Evolutionary conservation across 1,284 basidiomycete genomes (phyloP).

Genomic region (Phlebopus sp.): DNA sequence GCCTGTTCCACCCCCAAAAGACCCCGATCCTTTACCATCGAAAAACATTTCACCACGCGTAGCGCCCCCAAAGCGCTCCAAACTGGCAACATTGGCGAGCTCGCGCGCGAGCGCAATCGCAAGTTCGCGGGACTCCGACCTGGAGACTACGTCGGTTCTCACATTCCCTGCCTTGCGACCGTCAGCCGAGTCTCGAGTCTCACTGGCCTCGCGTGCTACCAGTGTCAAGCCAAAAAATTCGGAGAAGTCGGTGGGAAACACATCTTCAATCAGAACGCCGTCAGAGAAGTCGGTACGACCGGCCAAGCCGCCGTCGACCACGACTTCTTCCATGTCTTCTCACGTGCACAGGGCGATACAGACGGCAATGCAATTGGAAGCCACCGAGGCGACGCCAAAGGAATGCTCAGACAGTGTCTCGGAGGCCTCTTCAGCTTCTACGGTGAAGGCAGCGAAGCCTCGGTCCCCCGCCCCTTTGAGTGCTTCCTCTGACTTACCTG

Average conservation of each 20-base stretch:
- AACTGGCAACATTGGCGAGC: slow-evolving; percentile 60
- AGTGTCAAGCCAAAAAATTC: slow-evolving; percentile 14
- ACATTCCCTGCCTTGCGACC: slow-evolving; percentile 69
- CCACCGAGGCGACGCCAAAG: slow-evolving; percentile 15
- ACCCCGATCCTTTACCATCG: slow-evolving; percentile 20
- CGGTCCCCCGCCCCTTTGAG: slow-evolving; percentile 4
- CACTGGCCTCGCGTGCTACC: slow-evolving; percentile 29
- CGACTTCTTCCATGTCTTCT: slow-evolving; percentile 50
- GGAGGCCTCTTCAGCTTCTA: slow-evolving; percentile 24
- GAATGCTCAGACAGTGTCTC: slow-evolving; percentile 16
- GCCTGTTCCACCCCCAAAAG: slow-evolving; percentile 25
- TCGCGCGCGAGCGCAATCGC: slow-evolving; percentile 49
- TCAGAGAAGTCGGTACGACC: no score
- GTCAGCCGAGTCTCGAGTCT: slow-evolving; percentile 50
- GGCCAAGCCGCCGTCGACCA: slow-evolving; percentile 25
- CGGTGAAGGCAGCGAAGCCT: slow-evolving; percentile 16
- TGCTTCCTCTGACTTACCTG: slow-evolving; percentile 9
- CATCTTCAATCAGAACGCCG: slow-evolving; percentile 6
- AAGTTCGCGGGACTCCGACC: slow-evolving; percentile 38
- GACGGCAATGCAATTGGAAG: slow-evolving; percentile 48
- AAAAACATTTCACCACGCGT: slow-evolving; percentile 19
- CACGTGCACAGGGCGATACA: slow-evolving; percentile 61
- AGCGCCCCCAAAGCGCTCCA: slow-evolving; percentile 46
- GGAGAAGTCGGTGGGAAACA: slow-evolving; percentile 18
- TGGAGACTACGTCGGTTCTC: slow-evolving; percentile 52